A percentile compares a stretch with the other conserved stretches of the same genome.
These are phyloP conservation scores for Nannizzia gypsea DNA, from an alignment of 2,329 filamentous ascomycete genomes.

Conservation along the genomic window DNA sequence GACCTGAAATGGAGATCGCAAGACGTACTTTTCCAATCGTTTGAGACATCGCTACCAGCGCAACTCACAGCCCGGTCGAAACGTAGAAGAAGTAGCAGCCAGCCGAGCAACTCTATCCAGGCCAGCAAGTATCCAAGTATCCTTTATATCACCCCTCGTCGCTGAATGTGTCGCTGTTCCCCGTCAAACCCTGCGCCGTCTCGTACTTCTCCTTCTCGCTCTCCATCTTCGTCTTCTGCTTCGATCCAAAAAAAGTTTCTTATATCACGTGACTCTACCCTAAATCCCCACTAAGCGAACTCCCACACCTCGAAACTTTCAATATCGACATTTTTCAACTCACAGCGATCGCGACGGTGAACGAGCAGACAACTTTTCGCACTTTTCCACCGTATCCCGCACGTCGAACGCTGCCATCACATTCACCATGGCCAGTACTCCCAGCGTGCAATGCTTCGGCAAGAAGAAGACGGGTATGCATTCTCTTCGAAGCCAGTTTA, in stretches of 20 bases:
- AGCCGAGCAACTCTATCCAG: background rate
- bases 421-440: constrained; percentile 60
- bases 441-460: constrained; percentile 96
- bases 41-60: constrained; percentile 1
- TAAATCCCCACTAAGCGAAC: constrained; percentile 32
- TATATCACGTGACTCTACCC: constrained; percentile 22
- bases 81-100: background rate
- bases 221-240: background rate
- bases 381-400: constrained; percentile 25
- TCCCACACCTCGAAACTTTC: constrained; percentile 24
- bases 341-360: constrained; percentile 24
- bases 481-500: background rate
- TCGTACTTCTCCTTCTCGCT: background rate
- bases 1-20: background rate
- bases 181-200: background rate
- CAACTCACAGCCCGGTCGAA: background rate
- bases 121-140: background rate
- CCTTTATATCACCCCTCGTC: background rate
- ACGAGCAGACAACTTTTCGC: constrained; percentile 18
- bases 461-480: constrained; percentile 71
- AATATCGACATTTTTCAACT: constrained; percentile 20
- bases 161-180: background rate
- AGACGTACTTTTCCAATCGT: constrained; percentile 4
- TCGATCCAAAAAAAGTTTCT: background rate
- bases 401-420: constrained; percentile 22